phyloP scores from a whole-genome alignment of 768 basidiomycete species.

The Kwoniella dejecticola region DNA sequence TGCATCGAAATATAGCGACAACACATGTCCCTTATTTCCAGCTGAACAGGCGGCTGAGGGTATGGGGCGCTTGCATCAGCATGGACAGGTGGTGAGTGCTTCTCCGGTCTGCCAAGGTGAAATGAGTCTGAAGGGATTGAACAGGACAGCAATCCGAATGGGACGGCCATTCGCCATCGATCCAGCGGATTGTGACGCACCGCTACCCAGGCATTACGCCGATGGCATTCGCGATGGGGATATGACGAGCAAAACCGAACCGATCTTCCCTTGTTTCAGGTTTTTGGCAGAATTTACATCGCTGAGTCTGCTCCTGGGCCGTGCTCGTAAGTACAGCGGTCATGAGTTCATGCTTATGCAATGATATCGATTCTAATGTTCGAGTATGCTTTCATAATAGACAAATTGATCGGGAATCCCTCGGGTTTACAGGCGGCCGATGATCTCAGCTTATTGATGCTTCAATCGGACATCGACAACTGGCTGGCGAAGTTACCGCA shows the following conservation, averaged over 20 bases:
- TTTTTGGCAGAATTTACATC: conserved; percentile 24
- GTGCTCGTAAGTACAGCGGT: conserved; percentile 30
- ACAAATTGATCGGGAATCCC: conserved; percentile 11
- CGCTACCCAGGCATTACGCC: conserved; percentile 19
- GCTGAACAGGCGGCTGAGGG: conserved; percentile 27
- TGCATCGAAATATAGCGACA: conserved; percentile 27
- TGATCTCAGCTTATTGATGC: conserved; percentile 21
- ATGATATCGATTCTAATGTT: too few species aligned
- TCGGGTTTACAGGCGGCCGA: conserved; percentile 20
- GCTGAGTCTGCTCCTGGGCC: conserved; percentile 25
- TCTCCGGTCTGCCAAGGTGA: too few species aligned
- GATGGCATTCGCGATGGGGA: conserved; percentile 27
- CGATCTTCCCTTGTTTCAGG: conserved; percentile 31
- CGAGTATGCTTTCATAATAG: background rate
- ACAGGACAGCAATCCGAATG: conserved; percentile 22
- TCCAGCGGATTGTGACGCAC: conserved; percentile 29
- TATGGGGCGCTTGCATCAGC: conserved; percentile 34
- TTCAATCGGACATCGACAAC: conserved; percentile 26
- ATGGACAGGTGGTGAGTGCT: conserved; percentile 31
- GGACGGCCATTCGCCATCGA: conserved; percentile 23
- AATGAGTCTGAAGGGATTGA: background rate
- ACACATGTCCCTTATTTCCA: conserved; percentile 23
- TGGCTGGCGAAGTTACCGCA: conserved; percentile 25
- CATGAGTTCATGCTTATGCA: too few species aligned
- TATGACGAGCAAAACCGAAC: conserved; percentile 1